Evolutionary conservation across 495 filamentous ascomycete genomes (phyloP).

Genomic region (Bryoglossum gracile): DNA sequence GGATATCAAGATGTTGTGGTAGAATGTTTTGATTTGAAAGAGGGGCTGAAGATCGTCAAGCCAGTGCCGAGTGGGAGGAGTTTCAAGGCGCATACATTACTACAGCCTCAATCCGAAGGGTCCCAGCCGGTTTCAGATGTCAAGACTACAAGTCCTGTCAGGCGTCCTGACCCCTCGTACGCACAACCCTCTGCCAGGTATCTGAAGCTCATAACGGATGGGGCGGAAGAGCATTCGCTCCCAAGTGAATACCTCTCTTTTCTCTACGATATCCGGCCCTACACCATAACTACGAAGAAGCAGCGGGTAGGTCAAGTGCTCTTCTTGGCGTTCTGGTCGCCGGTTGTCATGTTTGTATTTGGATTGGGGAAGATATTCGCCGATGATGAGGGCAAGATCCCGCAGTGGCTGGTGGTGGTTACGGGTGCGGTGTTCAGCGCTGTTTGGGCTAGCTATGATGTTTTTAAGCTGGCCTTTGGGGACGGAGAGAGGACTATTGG

Average conservation of each 20-base stretch:
- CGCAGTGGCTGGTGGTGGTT: constrained; percentile 54
- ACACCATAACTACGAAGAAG: constrained; percentile 54
- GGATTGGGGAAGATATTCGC: constrained; percentile 39
- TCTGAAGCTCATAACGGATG: constrained; percentile 64
- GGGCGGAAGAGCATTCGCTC: constrained; percentile 69
- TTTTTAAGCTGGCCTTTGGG: constrained; percentile 58
- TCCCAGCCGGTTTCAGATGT: not conserved
- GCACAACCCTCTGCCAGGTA: constrained; percentile 83
- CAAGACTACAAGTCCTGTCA: not conserved
- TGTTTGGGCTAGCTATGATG: constrained; percentile 74
- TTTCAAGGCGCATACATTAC: constrained; percentile 42
- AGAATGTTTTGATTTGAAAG: constrained; percentile 61
- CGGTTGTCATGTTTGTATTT: constrained; percentile 46
- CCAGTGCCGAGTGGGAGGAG: constrained; percentile 1
- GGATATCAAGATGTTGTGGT: constrained; percentile 79
- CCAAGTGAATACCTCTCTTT: constrained; percentile 68
- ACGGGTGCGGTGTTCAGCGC: constrained; percentile 40
- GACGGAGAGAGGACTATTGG: constrained; percentile 83
- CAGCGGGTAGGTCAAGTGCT: constrained; percentile 60
- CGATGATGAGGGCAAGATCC: constrained; percentile 57
- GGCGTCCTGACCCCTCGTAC: constrained; percentile 55
- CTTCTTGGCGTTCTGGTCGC: constrained; percentile 54
- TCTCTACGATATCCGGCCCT: constrained; percentile 57
- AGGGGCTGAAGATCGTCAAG: constrained; percentile 10
- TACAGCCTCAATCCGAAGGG: constrained; percentile 1